Evolutionary conservation across 345 rosid genomes (phyloP), one percentile per base, ranked within the genome.

Genomic region (Garcia nutans): DNA sequence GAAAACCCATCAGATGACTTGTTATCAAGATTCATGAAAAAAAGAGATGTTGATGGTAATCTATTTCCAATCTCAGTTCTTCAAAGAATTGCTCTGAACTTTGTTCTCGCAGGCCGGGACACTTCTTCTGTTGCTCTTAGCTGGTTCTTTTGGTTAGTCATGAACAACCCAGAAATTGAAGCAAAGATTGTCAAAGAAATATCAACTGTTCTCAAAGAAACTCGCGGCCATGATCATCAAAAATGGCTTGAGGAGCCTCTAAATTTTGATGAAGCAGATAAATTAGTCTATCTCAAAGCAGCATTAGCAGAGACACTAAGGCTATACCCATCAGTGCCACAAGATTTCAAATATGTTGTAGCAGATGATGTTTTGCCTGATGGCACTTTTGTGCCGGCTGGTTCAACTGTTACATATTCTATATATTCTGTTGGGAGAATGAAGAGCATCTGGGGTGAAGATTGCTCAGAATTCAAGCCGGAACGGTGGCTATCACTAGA

Each of bases 111-210:
- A 0, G 98, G 98, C 47, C 88, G 98, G 0, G 98, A 94, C 82
- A 94, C 98, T 6, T 94, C 98, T 4, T 94, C 98, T 0, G 96
- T 90, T 24, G 98, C 98, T 6, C 83, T 94, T 47, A 92, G 96
- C 80, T 94, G 98, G 98, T 94, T 94, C 83, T 94, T 94, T 85
- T 92, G 96, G 94, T 91, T 92, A 2, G 89, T 94, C 65, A 91
- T 89, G 93, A 90, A 89, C 77, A 80, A 89, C 47, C 87, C 88
- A 0, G 83, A 81, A 28, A 83, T 92, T 0, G 98, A 94, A 77
- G 74, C 72, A 63, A 94, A 88, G 76, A 89, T 94, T 74, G 61
- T 92, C n/a, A 55, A 63, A 0, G 98, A 94, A 77, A 84, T 94
- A 70, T 73, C 90, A 10, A 79, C 59, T 22, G 90, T 91, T 63